Base-by-base conservation (phyloP, 2,329 filamentous ascomycete species). In the Fusarium nisikadoi region DNA sequence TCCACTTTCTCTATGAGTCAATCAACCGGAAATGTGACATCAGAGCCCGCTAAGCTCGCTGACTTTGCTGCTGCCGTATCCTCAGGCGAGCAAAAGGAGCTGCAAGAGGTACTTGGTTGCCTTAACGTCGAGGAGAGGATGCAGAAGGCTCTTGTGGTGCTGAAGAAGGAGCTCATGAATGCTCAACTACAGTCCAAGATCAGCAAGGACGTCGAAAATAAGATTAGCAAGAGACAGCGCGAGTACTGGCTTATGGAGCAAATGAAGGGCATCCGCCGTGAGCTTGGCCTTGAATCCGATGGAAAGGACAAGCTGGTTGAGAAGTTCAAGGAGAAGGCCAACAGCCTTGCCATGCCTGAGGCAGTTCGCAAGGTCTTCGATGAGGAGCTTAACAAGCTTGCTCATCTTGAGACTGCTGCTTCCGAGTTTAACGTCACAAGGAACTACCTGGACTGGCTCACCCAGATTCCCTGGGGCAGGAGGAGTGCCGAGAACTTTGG, bases 191-290 rank as follows among this genome's bases (percentile, higher is more conserved):
- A 98, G 81, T 95, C 93, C 63, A 99, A 98, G 86, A 98, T 99
- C 65, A 94, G 93, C 65, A 98, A 98, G 83, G 96, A 99, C 79
- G 97, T 99, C 23, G 96, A 98, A 81, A 94, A 90, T 79, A 98
- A 97, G 83, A 98, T 99, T 59, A 95, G 95, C 77, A 98, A 99
- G 84, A 92, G 95, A 35, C 96, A 99, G 81, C 91, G 96, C 57
- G 96, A 99, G 80, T 99, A 98, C 84, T 98, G 94, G 93, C 86
- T 99, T 50, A 97, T 97, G 94, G 96, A 99, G 83, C 97, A 99
- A 81, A 97, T 99, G 95, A 98, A 98, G 86, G 96, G 95, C 31
- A 99, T 99, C 79, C 92, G 94, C 65, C 90, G 96, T 65, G 96
- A 99, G 82, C 89, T 99, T 53, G 96, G 97, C 27, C 94, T 99